Conservation (phyloP, 768 basidiomycete genomes). For the Austroboletus eburneus region DNA sequence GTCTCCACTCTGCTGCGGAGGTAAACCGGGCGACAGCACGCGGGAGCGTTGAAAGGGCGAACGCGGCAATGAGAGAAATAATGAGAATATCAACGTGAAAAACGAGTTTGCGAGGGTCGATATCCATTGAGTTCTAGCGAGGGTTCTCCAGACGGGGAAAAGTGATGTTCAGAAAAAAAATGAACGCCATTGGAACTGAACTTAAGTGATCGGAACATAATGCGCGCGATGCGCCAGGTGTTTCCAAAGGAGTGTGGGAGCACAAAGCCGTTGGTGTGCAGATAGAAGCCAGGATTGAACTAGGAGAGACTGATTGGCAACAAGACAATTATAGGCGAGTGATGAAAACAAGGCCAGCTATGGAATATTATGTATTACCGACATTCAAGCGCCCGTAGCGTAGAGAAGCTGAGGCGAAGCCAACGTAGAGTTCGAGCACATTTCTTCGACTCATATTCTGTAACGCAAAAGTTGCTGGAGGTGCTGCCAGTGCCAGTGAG, state of each 20-base stretch:
- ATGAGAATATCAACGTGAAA: constrained; percentile 46
- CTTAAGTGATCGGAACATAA: neutral
- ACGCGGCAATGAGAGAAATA: constrained; percentile 35
- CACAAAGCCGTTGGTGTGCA: neutral
- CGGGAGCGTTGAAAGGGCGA: constrained; percentile 46
- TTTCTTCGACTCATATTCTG: too few relatives aligned
- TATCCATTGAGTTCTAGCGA: constrained; percentile 9
- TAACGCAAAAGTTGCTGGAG: too few relatives aligned
- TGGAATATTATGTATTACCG: constrained; percentile 9
- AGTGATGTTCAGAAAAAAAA: too few relatives aligned
- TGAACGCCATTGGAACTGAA: neutral
- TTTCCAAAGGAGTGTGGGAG: constrained; percentile 16
- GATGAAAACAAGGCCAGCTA: constrained; percentile 6
- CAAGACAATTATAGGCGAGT: constrained; percentile 9
- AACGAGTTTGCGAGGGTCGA: constrained; percentile 19
- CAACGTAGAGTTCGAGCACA: neutral
- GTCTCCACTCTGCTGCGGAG: constrained; percentile 48
- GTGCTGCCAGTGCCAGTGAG: neutral
- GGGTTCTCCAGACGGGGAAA: too few relatives aligned
- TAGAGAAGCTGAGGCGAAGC: neutral
- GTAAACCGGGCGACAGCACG: constrained; percentile 51
- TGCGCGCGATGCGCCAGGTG: neutral
- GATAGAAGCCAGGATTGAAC: constrained; percentile 3
- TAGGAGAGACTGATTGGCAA: constrained; percentile 13
- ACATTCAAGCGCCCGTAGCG: neutral